Percentiles rank a stretch among this genome's conserved stretches.
Evolutionary conservation across 2,329 filamentous ascomycete genomes (phyloP).

Genomic region (Aspergillus brasiliensis): DNA sequence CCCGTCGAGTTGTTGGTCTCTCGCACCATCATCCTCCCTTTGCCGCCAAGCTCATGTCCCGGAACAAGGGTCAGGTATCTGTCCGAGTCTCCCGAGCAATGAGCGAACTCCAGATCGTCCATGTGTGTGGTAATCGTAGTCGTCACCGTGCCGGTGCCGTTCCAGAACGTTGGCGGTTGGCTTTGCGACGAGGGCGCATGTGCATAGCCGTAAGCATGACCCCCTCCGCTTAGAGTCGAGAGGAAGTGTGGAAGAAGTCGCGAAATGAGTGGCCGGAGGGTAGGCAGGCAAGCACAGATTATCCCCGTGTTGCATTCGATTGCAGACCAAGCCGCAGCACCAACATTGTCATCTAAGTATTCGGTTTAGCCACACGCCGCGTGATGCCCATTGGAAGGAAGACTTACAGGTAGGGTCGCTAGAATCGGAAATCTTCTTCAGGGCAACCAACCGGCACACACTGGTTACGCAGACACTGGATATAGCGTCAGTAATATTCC

Average conservation of each 20-base stretch:
- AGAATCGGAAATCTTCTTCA: slow-evolving; percentile 37
- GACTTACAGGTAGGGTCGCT: slow-evolving; percentile 38
- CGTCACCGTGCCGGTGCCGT: slow-evolving; percentile 26
- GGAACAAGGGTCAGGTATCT: slow-evolving; percentile 26
- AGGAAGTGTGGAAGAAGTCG: slow-evolving; percentile 33
- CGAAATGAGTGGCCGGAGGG: slow-evolving; percentile 39
- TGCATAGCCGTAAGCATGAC: slow-evolving; percentile 16
- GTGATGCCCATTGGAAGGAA: neutral
- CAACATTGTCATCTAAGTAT: slow-evolving; percentile 35
- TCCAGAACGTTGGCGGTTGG: slow-evolving; percentile 29
- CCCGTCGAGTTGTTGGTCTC: slow-evolving; percentile 12
- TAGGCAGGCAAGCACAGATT: slow-evolving; percentile 46
- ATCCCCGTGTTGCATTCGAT: slow-evolving; percentile 46
- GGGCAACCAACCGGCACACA: slow-evolving; percentile 34
- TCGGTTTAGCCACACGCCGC: slow-evolving; percentile 9
- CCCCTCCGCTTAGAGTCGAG: slow-evolving; percentile 27
- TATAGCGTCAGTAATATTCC: neutral
- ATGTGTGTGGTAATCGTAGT: slow-evolving; percentile 29
- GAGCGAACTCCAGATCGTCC: slow-evolving; percentile 32
- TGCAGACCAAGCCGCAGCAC: slow-evolving; percentile 40
- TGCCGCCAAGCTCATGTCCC: slow-evolving; percentile 12
- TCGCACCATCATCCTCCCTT: slow-evolving; percentile 17
- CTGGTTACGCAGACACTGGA: slow-evolving; percentile 39
- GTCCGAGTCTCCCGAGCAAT: slow-evolving; percentile 24
- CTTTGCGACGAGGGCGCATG: slow-evolving; percentile 17